These are phyloP conservation scores for Sugiyamaella valdiviana DNA, from an alignment of 805 yeast genomes.

Conservation along the genomic window DNA sequence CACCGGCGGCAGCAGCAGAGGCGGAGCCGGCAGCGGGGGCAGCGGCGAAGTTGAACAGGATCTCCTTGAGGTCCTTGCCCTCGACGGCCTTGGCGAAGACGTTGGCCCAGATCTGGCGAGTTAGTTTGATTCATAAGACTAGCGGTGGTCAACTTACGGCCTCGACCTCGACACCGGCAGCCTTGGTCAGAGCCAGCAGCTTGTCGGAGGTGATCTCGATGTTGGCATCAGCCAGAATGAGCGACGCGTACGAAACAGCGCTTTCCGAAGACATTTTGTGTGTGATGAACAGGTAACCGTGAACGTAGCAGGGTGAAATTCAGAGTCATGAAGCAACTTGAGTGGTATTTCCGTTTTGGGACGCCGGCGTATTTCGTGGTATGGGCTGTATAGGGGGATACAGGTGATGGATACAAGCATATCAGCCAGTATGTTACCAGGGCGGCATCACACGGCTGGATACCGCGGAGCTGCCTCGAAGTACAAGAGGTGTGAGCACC, in stretches of 20 bases:
- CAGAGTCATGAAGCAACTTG: background rate
- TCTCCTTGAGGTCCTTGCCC: slow-evolving; percentile 80
- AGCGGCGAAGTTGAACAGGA: slow-evolving; percentile 59
- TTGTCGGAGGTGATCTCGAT: slow-evolving; percentile 86
- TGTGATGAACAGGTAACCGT: background rate
- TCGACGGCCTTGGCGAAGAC: slow-evolving; percentile 83
- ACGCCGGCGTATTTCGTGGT: background rate
- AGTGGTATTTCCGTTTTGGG: background rate
- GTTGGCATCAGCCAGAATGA: slow-evolving; percentile 96
- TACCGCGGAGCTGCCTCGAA: too few species aligned
- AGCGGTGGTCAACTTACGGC: slow-evolving; percentile 30
- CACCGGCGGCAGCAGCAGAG: slow-evolving; percentile 55
- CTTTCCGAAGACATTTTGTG: slow-evolving; percentile 41
- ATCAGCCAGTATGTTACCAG: too few species aligned
- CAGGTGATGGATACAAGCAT: too few species aligned
- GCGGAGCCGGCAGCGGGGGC: slow-evolving; percentile 70
- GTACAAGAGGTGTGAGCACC: too few species aligned
- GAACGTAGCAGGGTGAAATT: background rate
- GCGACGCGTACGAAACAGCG: slow-evolving; percentile 95
- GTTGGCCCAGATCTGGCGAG: slow-evolving; percentile 65
- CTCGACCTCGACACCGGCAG: slow-evolving; percentile 78
- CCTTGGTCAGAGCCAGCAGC: slow-evolving; percentile 67
- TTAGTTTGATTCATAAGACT: background rate
- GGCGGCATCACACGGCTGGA: too few species aligned
- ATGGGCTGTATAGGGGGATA: background rate